phyloP scores from a whole-genome alignment of 2,329 filamentous ascomycete genomes.

The Trichothecium sympodiale region DNA sequence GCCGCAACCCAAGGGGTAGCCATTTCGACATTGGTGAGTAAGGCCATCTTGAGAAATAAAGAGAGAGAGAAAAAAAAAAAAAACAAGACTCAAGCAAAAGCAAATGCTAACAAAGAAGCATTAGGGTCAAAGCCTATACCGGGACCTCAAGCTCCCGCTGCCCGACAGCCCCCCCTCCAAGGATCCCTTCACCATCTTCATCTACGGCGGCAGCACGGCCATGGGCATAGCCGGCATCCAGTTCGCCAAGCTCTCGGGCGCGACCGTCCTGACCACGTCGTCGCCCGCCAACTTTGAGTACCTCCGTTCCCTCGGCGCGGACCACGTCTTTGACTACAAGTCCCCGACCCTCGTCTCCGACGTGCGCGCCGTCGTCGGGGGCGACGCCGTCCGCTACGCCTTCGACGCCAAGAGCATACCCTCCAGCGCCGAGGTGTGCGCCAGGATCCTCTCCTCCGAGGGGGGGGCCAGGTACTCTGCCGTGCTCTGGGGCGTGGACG shows the following conservation, averaged over 20 bases:
- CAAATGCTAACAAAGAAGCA: too few species aligned
- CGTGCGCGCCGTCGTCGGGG: conserved; percentile 8
- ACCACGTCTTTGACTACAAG: conserved; percentile 32
- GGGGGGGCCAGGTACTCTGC: neutral
- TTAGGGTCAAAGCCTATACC: conserved; percentile 37
- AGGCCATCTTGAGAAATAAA: too few species aligned
- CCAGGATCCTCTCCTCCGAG: neutral
- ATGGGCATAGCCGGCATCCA: conserved; percentile 38
- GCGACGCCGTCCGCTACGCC: conserved; percentile 13
- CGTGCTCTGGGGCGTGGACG: neutral
- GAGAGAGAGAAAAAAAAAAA: too few species aligned
- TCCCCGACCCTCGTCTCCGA: conserved; percentile 9
- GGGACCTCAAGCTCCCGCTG: conserved; percentile 30
- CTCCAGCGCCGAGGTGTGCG: conserved; percentile 1
- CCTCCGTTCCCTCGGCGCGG: conserved; percentile 30
- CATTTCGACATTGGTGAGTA: conserved; percentile 26
- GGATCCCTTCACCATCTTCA: conserved; percentile 24
- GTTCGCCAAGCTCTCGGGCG: conserved; percentile 23
- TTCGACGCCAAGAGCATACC: conserved; percentile 17
- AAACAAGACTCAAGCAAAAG: too few species aligned
- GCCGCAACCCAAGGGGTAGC: conserved; percentile 31
- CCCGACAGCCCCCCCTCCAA: conserved; percentile 28
- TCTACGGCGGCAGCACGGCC: conserved; percentile 36
- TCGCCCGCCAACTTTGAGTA: conserved; percentile 31
- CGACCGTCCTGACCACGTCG: conserved; percentile 28